Percentiles rank a stretch among this genome's conserved stretches.
phyloP scores from a whole-genome alignment of 208 protist genomes.

The Herpetomonas samuelpessoai region DNA sequence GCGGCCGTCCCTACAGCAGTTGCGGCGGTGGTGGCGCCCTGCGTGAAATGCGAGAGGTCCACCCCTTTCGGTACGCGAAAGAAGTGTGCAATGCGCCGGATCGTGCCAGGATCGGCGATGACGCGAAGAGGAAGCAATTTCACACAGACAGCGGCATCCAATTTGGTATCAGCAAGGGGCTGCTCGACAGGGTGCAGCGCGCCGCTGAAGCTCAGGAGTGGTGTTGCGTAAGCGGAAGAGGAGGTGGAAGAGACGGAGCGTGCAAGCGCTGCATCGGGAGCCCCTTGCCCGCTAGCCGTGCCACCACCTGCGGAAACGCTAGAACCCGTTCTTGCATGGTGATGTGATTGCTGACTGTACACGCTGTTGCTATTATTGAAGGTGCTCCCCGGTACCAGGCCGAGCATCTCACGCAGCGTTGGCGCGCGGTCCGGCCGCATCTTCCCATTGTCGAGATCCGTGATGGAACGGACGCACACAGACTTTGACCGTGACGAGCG shows the following conservation, averaged over 20 bases:
- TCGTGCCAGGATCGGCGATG: conserved; percentile 58
- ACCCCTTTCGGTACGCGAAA: conserved; percentile 61
- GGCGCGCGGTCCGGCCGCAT: conserved; percentile 6
- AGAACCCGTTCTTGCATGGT: neutral
- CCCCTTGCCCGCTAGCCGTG: no score
- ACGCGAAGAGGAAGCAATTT: conserved; percentile 73
- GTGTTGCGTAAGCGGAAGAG: conserved; percentile 13
- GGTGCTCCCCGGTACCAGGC: conserved; percentile 3
- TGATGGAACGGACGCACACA: conserved; percentile 13
- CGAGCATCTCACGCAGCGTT: conserved; percentile 13
- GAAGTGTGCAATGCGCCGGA: conserved; percentile 54
- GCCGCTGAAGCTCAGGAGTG: conserved; percentile 56
- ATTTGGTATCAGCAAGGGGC: conserved; percentile 48
- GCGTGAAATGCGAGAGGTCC: conserved; percentile 46
- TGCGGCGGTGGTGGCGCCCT: conserved; percentile 42
- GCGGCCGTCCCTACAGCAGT: conserved; percentile 53
- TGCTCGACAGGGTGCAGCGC: conserved; percentile 68
- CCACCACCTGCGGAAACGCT: neutral
- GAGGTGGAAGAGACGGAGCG: neutral
- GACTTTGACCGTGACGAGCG: neutral
- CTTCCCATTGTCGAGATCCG: conserved; percentile 13
- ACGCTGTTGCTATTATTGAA: neutral
- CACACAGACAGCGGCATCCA: conserved; percentile 69
- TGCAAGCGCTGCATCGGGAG: no score
- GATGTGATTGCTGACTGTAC: neutral